Conservation (phyloP, 1,284 basidiomycete species). For the Coniophora puteana region DNA sequence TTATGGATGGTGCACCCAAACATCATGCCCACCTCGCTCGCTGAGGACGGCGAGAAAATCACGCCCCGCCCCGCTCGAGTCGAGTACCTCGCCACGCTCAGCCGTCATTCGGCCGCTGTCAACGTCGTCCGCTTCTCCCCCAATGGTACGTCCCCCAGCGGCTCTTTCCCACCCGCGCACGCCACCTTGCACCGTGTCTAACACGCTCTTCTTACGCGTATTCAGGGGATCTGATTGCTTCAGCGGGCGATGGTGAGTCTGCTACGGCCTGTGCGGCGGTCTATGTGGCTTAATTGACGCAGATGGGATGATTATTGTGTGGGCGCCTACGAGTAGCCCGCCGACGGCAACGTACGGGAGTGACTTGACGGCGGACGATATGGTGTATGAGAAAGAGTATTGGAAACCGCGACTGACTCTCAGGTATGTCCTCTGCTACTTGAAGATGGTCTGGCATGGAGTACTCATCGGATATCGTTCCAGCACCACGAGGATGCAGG, state of each 20-base stretch:
- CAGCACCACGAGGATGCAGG: conserved; percentile 87
- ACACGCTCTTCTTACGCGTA: conserved; percentile 6
- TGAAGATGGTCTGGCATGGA: no score
- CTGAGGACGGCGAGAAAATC: conserved; percentile 43
- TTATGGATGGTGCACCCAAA: conserved; percentile 95
- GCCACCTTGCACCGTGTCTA: not conserved
- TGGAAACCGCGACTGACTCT: conserved; percentile 93
- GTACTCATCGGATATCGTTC: conserved; percentile 2
- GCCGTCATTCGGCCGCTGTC: conserved; percentile 91
- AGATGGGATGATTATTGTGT: conserved; percentile 98
- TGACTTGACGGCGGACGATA: conserved; percentile 70
- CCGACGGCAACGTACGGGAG: conserved; percentile 74
- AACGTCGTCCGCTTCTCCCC: conserved; percentile 97
- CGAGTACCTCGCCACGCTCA: conserved; percentile 94
- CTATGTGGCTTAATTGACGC: conserved; percentile 10
- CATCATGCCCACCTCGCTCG: conserved; percentile 65
- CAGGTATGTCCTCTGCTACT: conserved; percentile 48
- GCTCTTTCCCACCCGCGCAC: not conserved
- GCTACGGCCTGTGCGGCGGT: conserved; percentile 5
- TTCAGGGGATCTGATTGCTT: conserved; percentile 83
- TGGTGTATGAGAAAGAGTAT: conserved; percentile 89
- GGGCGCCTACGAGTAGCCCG: conserved; percentile 81
- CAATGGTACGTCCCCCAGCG: conserved; percentile 59
- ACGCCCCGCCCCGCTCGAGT: conserved; percentile 79
- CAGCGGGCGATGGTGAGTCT: conserved; percentile 87